These are phyloP conservation scores for Yarrowia sp. DNA, from an alignment of 805 yeast genomes.

Conservation along the genomic window DNA sequence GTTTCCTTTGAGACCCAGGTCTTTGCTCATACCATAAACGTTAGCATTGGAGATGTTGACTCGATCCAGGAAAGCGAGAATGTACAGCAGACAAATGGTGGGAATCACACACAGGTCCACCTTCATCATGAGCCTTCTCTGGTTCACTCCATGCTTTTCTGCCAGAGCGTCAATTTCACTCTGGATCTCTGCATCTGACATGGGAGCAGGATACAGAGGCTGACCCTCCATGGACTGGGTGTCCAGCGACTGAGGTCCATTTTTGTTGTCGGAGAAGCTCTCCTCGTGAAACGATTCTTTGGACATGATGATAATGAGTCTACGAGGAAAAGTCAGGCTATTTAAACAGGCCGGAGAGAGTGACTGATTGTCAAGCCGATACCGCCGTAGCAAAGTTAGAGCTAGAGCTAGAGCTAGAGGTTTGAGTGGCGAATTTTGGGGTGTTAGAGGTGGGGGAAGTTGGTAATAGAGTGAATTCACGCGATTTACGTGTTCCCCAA, in stretches of 20 bases:
- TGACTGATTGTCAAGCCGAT: background rate
- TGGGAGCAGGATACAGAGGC: constrained; percentile 3
- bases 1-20: constrained; percentile 53
- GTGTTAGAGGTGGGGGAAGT: background rate
- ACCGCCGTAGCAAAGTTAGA: constrained; percentile 5
- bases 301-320: background rate
- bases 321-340: background rate
- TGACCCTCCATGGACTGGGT: background rate
- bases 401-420: constrained; percentile 13
- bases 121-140: constrained; percentile 57
- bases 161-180: constrained; percentile 42
- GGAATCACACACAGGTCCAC: constrained; percentile 70
- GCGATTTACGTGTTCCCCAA: too few species aligned
- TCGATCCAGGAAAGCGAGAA: constrained; percentile 75
- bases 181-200: constrained; percentile 1
- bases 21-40: constrained; percentile 62
- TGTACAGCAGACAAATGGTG: constrained; percentile 70
- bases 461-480: too few species aligned
- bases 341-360: constrained; percentile 1
- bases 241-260: too few species aligned
- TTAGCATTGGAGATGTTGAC: constrained; percentile 82
- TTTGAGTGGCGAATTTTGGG: too few species aligned
- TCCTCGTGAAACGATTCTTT: constrained; percentile 3
- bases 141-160: constrained; percentile 50
- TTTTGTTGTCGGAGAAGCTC: background rate